Conservation (phyloP, 1,284 basidiomycete species). For the Rhodotorula sp. region DNA sequence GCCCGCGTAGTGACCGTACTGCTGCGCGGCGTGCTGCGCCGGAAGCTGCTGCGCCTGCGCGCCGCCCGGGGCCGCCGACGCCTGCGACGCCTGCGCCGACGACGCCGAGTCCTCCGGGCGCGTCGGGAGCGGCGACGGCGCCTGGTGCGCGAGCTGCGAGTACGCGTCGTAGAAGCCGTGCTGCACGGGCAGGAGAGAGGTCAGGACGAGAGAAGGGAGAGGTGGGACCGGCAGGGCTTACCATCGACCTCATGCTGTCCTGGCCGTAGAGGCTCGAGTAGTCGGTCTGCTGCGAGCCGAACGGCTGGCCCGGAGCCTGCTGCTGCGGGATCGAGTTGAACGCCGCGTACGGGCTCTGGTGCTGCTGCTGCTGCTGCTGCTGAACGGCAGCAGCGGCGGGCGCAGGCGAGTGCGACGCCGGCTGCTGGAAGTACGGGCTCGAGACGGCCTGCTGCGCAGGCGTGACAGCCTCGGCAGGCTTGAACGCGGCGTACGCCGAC, state of each 20-base stretch:
- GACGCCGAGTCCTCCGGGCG: conserved; percentile 31
- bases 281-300: conserved; percentile 37
- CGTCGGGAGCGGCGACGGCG: conserved; percentile 29
- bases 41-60: conserved; percentile 26
- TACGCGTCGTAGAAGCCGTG: conserved; percentile 40
- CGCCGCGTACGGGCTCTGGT: conserved; percentile 32
- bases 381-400: conserved; percentile 17
- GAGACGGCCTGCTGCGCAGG: conserved; percentile 18
- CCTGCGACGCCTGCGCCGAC: conserved; percentile 19
- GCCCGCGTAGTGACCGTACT: conserved; percentile 21
- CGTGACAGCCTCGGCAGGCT: conserved; percentile 24
- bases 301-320: conserved; percentile 33
- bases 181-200: background rate
- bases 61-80: background rate
- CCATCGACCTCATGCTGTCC: conserved; percentile 25
- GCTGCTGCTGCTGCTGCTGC: conserved; percentile 21
- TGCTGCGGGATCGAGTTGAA: conserved; percentile 38
- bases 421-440: conserved; percentile 42
- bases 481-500: conserved; percentile 23
- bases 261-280: conserved; percentile 41
- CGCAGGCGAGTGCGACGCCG: conserved; percentile 40
- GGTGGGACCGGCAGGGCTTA: background rate
- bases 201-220: background rate
- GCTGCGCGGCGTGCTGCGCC: conserved; percentile 28
- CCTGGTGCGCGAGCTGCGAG: conserved; percentile 32